A percentile compares a stretch with the other conserved stretches of the same genome.
Evolutionary conservation across 805 yeast species (phyloP).

Genomic region (Ogataea angusta): DNA sequence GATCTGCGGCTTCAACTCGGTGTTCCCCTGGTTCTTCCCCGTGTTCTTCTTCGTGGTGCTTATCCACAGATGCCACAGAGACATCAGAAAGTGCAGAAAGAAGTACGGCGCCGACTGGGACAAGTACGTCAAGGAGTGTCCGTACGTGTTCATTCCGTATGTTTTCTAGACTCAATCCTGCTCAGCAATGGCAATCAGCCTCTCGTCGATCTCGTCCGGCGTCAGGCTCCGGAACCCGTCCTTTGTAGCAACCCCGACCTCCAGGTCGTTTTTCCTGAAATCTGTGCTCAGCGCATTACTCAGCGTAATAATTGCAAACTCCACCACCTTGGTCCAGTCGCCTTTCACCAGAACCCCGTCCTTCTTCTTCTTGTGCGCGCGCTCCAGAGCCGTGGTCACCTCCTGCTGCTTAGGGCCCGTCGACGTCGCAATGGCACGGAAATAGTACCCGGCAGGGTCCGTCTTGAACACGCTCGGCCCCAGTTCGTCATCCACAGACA

Average conservation of each 20-base stretch:
- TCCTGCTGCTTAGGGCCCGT: conserved; percentile 98
- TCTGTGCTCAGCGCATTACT: conserved; percentile 88
- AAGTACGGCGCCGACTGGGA: conserved; percentile 97
- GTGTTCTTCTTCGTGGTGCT: conserved; percentile 82
- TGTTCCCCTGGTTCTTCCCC: conserved; percentile 97
- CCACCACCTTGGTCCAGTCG: conserved; percentile 86
- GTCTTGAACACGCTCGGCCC: conserved; percentile 91
- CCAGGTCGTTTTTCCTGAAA: conserved; percentile 89
- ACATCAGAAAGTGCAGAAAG: conserved; percentile 73
- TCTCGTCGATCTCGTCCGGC: conserved; percentile 89
- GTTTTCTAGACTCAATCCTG: conserved; percentile 74
- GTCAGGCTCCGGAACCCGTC: conserved; percentile 69
- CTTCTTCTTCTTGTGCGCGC: conserved; percentile 67
- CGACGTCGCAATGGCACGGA: conserved; percentile 87
- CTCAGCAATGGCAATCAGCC: conserved; percentile 92
- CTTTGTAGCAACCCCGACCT: conserved; percentile 81
- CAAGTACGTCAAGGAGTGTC: conserved; percentile 79
- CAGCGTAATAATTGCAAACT: conserved; percentile 81
- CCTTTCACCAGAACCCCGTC: conserved; percentile 61
- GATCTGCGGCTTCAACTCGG: conserved; percentile 80
- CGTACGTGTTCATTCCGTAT: conserved; percentile 88
- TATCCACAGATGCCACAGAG: conserved; percentile 86
- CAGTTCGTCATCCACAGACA: conserved; percentile 80
- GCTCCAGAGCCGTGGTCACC: conserved; percentile 84
- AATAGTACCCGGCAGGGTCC: conserved; percentile 96